Evolutionary conservation across 1,139 yeast species (phyloP).

Genomic region (Sporopachydermia cereana): DNA sequence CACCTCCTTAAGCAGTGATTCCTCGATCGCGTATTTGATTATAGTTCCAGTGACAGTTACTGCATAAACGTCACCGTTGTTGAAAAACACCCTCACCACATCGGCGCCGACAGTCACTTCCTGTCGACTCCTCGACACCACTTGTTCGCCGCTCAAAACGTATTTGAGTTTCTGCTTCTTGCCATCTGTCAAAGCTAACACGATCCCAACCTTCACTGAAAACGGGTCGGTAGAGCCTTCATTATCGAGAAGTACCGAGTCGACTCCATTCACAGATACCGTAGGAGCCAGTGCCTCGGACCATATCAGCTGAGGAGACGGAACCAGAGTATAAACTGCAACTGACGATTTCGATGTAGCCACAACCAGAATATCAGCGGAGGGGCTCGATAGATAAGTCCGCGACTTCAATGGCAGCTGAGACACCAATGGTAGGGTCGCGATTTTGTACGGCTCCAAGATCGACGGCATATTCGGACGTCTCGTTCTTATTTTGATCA

Average conservation of each 20-base stretch:
- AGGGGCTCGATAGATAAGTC: constrained; percentile 13
- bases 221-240: constrained; percentile 12
- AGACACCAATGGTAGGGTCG: constrained; percentile 20
- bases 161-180: constrained; percentile 20
- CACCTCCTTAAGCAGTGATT: background rate
- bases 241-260: constrained; percentile 11
- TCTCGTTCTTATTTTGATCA: too few species aligned
- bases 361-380: constrained; percentile 28
- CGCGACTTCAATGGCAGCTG: constrained; percentile 8
- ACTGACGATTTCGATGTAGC: constrained; percentile 73
- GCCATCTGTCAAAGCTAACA: constrained; percentile 38
- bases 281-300: constrained; percentile 56
- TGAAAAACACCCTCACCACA: background rate
- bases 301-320: constrained; percentile 73
- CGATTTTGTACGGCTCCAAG: constrained; percentile 21
- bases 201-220: constrained; percentile 19
- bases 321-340: constrained; percentile 59
- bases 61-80: background rate
- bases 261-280: constrained; percentile 31
- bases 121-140: too few species aligned
- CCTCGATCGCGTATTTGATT: background rate
- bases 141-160: background rate
- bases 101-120: background rate
- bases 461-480: constrained; percentile 23
- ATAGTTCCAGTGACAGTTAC: background rate